Evolutionary conservation across 441 rosid species (phyloP), one percentile per base, ranked within the genome.

Genomic region (Pelargonium fulgidum): DNA sequence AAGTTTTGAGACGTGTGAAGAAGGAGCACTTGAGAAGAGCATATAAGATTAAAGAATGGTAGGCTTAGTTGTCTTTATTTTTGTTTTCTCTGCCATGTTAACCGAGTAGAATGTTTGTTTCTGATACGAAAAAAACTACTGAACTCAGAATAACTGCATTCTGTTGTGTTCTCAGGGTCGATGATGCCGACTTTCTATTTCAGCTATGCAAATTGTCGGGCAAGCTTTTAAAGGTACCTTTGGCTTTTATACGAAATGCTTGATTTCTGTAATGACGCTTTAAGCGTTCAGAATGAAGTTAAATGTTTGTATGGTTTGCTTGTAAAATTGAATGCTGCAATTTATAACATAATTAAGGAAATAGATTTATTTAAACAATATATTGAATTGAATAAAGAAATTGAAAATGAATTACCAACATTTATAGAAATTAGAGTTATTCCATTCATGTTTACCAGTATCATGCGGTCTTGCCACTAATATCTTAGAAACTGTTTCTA

Each of bases 1-100:
- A 90, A 79, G 96, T 94, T 68, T 75, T 94, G 76, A 91, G 80
- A 70, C 96, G 97, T 72, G 97, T 94, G 47, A 94, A 90, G 80
- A 88, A 89, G 79, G 88, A 85, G 75, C 96, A 94, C 70, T 81
- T 91, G 74, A 73, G 82, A 77, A 90, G 97, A 78, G 99, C 97
- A 8, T 94, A 90, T 73, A 89, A 85, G 81, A 92, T 94, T 76
- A 76, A 83, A 26, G 86, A 87, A 42, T 94, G 94, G 99, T 94
- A 75, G 69, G 84, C 68, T 36, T 3, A 65, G 19, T 66, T 64
- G 12, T 68, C 48, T 68, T n/a, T 66, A 6, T 17, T 62, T 52
- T 24, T 45, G 17, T n/a, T 64, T 42, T 66, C 16, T 26, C 14
- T 56, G 62, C 36, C 56, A 3, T 19, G 66, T 66, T 3, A 41